Conservation (phyloP, 2,329 filamentous ascomycete species). For the Cladosporium velox region DNA sequence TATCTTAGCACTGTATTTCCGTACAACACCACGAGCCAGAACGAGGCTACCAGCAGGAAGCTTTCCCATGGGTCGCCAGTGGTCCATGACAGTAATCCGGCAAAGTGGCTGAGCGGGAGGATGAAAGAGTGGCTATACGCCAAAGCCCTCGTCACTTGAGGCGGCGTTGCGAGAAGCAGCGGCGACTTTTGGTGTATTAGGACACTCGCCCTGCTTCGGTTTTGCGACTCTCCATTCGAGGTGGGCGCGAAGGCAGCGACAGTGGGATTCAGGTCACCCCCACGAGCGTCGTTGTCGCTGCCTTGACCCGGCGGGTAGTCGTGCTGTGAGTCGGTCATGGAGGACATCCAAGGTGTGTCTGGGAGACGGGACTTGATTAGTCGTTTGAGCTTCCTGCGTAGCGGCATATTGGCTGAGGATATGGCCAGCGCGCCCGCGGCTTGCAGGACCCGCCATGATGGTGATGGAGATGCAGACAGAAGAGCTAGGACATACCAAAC, state of each 20-base stretch:
- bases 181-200: conserved; percentile 97
- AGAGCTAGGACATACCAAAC: conserved; percentile 32
- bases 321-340: conserved; percentile 47
- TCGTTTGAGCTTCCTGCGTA: conserved; percentile 22
- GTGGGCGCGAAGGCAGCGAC: conserved; percentile 89
- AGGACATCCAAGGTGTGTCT: conserved; percentile 55
- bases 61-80: conserved; percentile 95
- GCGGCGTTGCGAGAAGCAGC: conserved; percentile 86
- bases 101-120: conserved; percentile 80
- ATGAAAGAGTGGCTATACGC: conserved; percentile 96
- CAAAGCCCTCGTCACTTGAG: conserved; percentile 88
- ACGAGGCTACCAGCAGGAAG: conserved; percentile 80
- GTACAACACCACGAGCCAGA: conserved; percentile 86
- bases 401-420: conserved; percentile 16
- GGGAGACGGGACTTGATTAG: conserved; percentile 25
- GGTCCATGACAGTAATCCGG: conserved; percentile 89
- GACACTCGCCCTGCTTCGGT: conserved; percentile 50
- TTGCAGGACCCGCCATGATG: not conserved
- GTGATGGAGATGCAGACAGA: not conserved
- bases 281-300: conserved; percentile 21
- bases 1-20: conserved; percentile 79
- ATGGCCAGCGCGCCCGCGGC: not conserved
- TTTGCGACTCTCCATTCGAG: conserved; percentile 55
- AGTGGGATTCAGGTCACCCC: conserved; percentile 62
- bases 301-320: conserved; percentile 45